Conservation (phyloP, 768 basidiomycete genomes). For the Russula earlei region DNA sequence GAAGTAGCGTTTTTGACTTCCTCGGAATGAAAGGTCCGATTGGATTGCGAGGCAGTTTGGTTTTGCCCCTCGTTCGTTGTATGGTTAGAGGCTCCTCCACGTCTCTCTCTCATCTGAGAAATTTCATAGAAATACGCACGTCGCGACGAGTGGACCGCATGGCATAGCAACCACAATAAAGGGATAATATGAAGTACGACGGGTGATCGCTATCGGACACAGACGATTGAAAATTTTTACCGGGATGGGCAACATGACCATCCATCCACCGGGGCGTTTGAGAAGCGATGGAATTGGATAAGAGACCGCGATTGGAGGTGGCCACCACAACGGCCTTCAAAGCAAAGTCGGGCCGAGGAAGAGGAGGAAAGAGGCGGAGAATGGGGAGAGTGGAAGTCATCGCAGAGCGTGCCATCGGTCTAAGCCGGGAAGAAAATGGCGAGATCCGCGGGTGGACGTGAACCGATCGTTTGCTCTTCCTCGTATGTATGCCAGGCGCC, state of each 20-base stretch:
- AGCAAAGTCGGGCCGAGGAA: background rate
- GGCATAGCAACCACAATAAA: constrained; percentile 18
- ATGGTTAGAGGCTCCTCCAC: no score
- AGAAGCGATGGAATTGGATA: constrained; percentile 3
- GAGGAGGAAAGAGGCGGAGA: background rate
- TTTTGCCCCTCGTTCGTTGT: background rate
- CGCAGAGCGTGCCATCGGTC: background rate
- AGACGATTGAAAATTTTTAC: background rate
- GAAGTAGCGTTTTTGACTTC: background rate
- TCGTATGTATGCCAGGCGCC: constrained; percentile 13
- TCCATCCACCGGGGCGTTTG: background rate
- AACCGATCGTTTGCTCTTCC: constrained; percentile 17
- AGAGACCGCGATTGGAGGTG: background rate
- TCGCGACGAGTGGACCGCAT: background rate
- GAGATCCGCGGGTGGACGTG: constrained; percentile 16
- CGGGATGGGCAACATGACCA: background rate
- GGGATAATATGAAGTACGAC: background rate
- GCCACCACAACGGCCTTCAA: background rate
- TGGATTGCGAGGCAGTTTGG: background rate
- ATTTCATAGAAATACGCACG: background rate
- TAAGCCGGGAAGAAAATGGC: constrained; percentile 9
- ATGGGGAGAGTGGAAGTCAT: constrained; percentile 5
- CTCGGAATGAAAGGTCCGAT: background rate
- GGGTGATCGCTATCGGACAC: background rate
- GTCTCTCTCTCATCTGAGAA: no score